These are phyloP conservation scores for Boletus smithii DNA, from an alignment of 1,284 basidiomycete species.

Conservation along the genomic window DNA sequence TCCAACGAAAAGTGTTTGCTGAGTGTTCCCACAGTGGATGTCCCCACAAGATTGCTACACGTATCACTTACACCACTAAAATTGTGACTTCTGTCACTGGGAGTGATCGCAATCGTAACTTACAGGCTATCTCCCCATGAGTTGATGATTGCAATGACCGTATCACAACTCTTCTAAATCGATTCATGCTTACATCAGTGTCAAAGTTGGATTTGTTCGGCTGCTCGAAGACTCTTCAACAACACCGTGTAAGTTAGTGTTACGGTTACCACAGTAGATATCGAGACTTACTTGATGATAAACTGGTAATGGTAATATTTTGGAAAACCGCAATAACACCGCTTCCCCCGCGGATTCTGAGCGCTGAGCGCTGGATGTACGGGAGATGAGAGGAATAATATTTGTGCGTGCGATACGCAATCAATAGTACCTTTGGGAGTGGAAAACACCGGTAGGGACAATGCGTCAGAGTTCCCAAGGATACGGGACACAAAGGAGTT, in stretches of 20 bases:
- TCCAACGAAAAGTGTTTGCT: not conserved
- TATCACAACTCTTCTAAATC: not conserved
- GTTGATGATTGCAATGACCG: not conserved
- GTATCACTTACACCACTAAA: not conserved
- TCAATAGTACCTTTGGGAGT: not conserved
- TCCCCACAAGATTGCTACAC: not conserved
- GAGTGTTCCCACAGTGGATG: not conserved
- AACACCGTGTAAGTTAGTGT: not conserved
- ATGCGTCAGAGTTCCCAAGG: conserved; percentile 1
- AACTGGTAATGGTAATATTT: not conserved
- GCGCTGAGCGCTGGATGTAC: not conserved
- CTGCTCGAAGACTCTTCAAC: not conserved
- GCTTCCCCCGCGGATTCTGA: conserved; percentile 7
- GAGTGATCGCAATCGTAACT: not conserved
- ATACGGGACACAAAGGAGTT: not conserved
- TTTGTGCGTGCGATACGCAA: not conserved
- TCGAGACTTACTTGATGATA: not conserved
- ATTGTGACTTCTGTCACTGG: not conserved
- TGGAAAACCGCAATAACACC: conserved; percentile 9
- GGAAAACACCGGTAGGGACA: not conserved
- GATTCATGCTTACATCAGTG: not conserved
- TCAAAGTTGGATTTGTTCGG: not conserved
- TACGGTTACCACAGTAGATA: not conserved
- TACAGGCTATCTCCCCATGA: not conserved
- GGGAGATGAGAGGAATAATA: not conserved